Evolutionary conservation across 208 protist species (phyloP), one percentile per base, ranked within the genome.

Genomic region (Trypanosomatidae sp.): DNA sequence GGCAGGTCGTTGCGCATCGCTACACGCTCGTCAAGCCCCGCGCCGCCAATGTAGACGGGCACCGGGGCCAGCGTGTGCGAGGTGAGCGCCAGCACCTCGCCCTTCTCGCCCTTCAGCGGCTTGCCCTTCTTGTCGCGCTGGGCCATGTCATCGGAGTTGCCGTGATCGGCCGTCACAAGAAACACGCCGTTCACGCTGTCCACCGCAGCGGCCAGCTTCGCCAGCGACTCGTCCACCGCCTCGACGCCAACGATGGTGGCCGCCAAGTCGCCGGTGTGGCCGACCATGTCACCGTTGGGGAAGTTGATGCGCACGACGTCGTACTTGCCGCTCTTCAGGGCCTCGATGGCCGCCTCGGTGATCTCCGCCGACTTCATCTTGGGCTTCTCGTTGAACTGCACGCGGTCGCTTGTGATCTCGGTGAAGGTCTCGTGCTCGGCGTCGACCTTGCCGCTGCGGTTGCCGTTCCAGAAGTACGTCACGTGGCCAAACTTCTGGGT

Each of bases 401-500:
- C 70, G 59, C 89, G 91, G 84, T 97, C 91, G 79, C 92, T 97
- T 30, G 82, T 62, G 80, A 98, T 92, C 83, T 98, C 90, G 49
- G 86, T 77, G 83, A 98, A 98, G 39, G 87, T 94, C 84, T 99
- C 96, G 66, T 89, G 83, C 70, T 84, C 62, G 71, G 90, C 91
- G 79, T 94, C 75, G 58, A 98, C 59, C 81, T 98, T 96, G 66
- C 95, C 97, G 69, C 86, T 95, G 77, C 94, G 88, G 90, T 99
- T 99, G 62, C 97, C 97, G 80, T 99, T 99, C 93, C 93, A 99
- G 82, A 99, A 99, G 92, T 98, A 99, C 3, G 96, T 99, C 47
- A 99, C 97, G 83, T 99, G 96, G 47, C 96, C 96, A 76, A 98
- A 99, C 94, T 99, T 99, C 81, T 99, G 96, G 33, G 97, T 99